Conservation (phyloP, 805 yeast species). For the Grigorovia jiainica region DNA sequence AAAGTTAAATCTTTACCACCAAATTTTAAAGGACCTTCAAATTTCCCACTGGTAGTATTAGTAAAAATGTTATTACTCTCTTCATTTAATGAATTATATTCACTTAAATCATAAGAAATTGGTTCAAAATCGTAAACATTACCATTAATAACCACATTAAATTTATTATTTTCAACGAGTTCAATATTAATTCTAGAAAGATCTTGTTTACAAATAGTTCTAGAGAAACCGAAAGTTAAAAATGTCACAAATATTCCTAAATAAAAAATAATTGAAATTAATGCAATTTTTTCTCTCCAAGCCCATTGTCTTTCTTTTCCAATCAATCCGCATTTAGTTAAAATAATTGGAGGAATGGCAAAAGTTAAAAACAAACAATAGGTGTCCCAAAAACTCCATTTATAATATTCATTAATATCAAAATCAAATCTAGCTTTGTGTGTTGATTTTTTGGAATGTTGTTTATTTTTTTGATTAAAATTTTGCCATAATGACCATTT, state of each 20-base stretch:
- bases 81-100: conserved; percentile 41
- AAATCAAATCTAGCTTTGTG: too few relatives aligned
- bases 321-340: conserved; percentile 58
- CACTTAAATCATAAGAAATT: conserved; percentile 60
- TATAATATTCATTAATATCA: too few relatives aligned
- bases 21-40: conserved; percentile 64
- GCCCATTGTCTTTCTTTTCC: conserved; percentile 82
- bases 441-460: neutral
- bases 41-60: neutral
- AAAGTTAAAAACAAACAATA: conserved; percentile 77
- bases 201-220: conserved; percentile 68
- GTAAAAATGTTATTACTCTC: too few relatives aligned
- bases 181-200: conserved; percentile 56
- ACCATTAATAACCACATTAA: conserved; percentile 69
- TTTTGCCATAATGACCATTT: too few relatives aligned
- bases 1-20: conserved; percentile 83
- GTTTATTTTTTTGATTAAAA: neutral
- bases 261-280: conserved; percentile 62
- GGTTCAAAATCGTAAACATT: conserved; percentile 61
- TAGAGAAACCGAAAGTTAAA: conserved; percentile 83
- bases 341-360: conserved; percentile 74
- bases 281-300: conserved; percentile 93
- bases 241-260: conserved; percentile 75
- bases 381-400: conserved; percentile 49
- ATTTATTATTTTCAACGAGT: conserved; percentile 40